Percentiles rank a stretch among this genome's conserved stretches.
Conservation (phyloP, 148 eudicot genomes). For the Chenopodium suecicum region DNA sequence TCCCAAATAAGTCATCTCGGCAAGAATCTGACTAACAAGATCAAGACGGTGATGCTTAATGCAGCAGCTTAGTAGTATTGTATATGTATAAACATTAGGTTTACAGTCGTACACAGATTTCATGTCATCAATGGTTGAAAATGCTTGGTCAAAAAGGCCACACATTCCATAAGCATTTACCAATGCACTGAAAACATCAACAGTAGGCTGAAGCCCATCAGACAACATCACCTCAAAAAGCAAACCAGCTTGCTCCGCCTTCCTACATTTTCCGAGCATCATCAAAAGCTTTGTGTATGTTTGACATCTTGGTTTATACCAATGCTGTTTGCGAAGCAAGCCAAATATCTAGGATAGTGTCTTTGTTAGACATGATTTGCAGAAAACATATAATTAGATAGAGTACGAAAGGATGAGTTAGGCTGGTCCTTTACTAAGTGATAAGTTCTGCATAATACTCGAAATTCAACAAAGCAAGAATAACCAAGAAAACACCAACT, state of each 20-base stretch:
- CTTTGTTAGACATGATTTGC: neutral
- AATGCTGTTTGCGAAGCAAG: conserved; percentile 85
- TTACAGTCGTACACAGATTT: conserved; percentile 62
- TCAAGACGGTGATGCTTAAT: conserved; percentile 53
- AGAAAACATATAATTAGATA: no score
- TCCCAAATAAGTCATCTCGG: conserved; percentile 71
- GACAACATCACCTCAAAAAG: conserved; percentile 65
- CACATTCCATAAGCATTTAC: conserved; percentile 66
- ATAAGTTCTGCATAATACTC: no score
- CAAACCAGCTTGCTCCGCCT: conserved; percentile 63
- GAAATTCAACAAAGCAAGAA: neutral
- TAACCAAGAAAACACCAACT: neutral
- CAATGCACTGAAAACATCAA: conserved; percentile 77
- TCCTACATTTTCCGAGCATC: conserved; percentile 86
- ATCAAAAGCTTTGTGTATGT: conserved; percentile 74
- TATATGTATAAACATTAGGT: conserved; percentile 82
- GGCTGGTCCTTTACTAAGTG: no score
- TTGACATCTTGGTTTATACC: conserved; percentile 77
- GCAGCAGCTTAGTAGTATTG: conserved; percentile 68
- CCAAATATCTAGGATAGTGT: conserved; percentile 53
- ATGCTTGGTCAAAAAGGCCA: conserved; percentile 68
- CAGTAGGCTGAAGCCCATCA: conserved; percentile 73
- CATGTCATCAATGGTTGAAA: conserved; percentile 58
- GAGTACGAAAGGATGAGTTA: no score
- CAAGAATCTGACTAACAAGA: conserved; percentile 45